Evolutionary conservation across 2,329 filamentous ascomycete species (phyloP).

Genomic region (Pseudogymnoascus sp.): DNA sequence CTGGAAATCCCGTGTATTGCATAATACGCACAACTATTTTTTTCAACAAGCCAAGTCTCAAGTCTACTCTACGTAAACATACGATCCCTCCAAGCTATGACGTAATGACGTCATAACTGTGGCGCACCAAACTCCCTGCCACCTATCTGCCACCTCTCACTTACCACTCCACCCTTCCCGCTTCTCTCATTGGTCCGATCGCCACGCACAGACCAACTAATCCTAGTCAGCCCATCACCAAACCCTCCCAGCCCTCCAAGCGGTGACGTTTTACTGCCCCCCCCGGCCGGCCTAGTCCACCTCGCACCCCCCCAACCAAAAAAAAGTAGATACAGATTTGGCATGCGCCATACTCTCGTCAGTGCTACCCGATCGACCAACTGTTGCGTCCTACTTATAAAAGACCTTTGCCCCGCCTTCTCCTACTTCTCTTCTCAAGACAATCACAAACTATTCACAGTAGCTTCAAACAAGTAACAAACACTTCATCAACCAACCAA

Average conservation of each 20-base stretch:
- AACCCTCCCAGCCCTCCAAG: not conserved
- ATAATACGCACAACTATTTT: not conserved
- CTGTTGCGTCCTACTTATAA: not conserved
- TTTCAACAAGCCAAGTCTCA: not conserved
- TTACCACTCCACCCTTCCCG: not conserved
- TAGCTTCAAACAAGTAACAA: not conserved
- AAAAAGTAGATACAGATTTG: not conserved
- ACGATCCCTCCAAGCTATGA: not conserved
- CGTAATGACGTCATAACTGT: slow-evolving; percentile 1
- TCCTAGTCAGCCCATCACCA: not conserved
- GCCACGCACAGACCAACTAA: not conserved
- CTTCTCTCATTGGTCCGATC: not conserved
- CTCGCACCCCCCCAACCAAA: not conserved
- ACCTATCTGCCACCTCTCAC: not conserved
- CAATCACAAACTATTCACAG: not conserved
- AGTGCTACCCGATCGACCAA: not conserved
- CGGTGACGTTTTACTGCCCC: not conserved
- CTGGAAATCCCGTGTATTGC: not conserved
- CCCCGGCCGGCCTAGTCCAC: not conserved
- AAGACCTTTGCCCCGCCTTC: not conserved
- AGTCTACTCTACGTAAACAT: not conserved
- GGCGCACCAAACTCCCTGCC: not conserved
- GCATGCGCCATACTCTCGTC: not conserved
- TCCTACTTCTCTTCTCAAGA: not conserved
- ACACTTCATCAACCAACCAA: not conserved